Conservation (phyloP, 805 yeast genomes). For the Ogataea dorogensis region DNA sequence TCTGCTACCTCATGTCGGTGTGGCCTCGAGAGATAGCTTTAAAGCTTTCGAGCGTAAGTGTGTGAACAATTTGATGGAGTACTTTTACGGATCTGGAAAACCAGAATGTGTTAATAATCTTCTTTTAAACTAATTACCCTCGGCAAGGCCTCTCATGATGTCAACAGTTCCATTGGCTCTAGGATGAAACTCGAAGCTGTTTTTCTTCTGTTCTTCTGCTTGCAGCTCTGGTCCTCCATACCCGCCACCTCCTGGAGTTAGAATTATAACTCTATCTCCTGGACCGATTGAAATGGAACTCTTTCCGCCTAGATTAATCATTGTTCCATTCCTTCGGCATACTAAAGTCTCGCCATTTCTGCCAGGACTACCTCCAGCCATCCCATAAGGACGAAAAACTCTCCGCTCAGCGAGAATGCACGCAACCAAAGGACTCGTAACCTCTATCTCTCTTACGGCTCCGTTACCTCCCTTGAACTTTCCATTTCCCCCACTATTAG, state of each 20-base stretch:
- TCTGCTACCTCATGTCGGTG: conserved; percentile 40
- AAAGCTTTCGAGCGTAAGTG: conserved; percentile 38
- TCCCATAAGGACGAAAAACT: conserved; percentile 45
- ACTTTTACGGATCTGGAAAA: conserved; percentile 35
- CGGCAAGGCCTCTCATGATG: conserved; percentile 13
- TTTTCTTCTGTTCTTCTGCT: not conserved
- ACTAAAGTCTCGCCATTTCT: conserved; percentile 35
- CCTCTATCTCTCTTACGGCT: conserved; percentile 29
- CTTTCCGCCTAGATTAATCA: conserved; percentile 31
- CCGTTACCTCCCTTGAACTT: conserved; percentile 49
- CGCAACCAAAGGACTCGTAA: conserved; percentile 12
- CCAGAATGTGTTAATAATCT: conserved; percentile 27
- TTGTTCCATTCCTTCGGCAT: conserved; percentile 14
- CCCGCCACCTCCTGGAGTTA: conserved; percentile 36
- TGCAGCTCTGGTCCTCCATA: conserved; percentile 27
- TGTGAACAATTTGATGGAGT: conserved; percentile 37
- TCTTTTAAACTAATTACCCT: conserved; percentile 6
- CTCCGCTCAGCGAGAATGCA: conserved; percentile 43
- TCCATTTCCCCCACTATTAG: conserved; percentile 48
- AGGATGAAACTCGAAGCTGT: conserved; percentile 9
- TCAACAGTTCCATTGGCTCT: conserved; percentile 19
- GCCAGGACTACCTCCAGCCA: conserved; percentile 45
- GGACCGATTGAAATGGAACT: conserved; percentile 22
- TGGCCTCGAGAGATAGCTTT: conserved; percentile 36
- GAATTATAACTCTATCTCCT: conserved; percentile 29